Percentiles rank a stretch among this genome's conserved stretches.
Conservation (phyloP, 306 rosid genomes). For the Vigna unguiculata region DNA sequence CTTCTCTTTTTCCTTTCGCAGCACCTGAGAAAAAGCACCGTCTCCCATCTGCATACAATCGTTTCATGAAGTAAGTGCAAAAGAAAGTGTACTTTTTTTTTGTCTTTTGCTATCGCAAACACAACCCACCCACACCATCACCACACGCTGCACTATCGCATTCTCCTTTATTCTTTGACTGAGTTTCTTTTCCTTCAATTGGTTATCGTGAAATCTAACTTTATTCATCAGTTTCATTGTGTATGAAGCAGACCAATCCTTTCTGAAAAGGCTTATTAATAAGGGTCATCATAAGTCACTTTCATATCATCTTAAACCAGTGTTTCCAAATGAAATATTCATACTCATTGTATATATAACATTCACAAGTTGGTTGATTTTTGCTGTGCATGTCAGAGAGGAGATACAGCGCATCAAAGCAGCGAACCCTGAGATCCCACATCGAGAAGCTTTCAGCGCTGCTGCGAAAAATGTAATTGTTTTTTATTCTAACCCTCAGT, state of each 20-base stretch:
- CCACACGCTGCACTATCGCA: not conserved
- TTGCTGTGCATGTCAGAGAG: constrained; percentile 66
- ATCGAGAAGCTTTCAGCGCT: constrained; percentile 96
- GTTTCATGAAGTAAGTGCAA: constrained; percentile 93
- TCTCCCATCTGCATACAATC: constrained; percentile 96
- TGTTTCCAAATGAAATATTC: not conserved
- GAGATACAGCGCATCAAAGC: constrained; percentile 97
- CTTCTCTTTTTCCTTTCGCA: constrained; percentile 33
- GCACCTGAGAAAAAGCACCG: constrained; percentile 99
- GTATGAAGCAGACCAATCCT: not conserved
- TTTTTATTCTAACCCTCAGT: not conserved
- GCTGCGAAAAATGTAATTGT: constrained; percentile 83
- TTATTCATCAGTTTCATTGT: not conserved
- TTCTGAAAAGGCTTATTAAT: not conserved
- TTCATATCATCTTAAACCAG: not conserved
- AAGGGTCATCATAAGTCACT: not conserved
- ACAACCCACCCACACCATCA: not conserved
- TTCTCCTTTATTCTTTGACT: not conserved
- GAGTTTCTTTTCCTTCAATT: not conserved
- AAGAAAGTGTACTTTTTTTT: not conserved
- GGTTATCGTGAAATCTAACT: not conserved
- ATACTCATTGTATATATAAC: not conserved
- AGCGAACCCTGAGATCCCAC: constrained; percentile 93
- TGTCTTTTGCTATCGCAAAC: not conserved
- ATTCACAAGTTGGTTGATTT: constrained; percentile 24